These are phyloP conservation scores for Rhodocollybia butyracea DNA, from an alignment of 768 basidiomycete species.

Conservation along the genomic window DNA sequence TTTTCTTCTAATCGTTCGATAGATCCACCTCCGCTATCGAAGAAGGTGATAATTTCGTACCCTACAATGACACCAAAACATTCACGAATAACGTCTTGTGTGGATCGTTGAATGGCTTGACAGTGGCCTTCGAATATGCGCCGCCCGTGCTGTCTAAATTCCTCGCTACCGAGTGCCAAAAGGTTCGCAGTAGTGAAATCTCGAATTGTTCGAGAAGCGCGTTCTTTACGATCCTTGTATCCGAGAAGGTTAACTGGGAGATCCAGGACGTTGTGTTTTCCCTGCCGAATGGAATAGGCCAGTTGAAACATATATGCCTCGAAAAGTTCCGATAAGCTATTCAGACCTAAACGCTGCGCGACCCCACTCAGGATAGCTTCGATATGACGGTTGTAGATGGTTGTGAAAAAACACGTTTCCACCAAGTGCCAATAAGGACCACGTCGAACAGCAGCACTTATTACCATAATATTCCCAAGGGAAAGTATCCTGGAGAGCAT, in stretches of 20 bases:
- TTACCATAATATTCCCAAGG: constrained; percentile 75
- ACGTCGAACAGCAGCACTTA: constrained; percentile 71
- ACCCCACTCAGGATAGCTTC: constrained; percentile 58
- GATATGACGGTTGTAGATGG: constrained; percentile 35
- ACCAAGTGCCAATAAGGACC: constrained; percentile 88
- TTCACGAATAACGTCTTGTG: constrained; percentile 47
- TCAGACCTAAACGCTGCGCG: constrained; percentile 64
- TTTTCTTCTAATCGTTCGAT: constrained; percentile 28
- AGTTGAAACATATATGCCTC: constrained; percentile 76
- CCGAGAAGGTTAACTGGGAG: constrained; percentile 77
- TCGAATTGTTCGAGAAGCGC: constrained; percentile 63
- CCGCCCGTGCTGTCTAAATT: constrained; percentile 32
- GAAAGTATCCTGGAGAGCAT: constrained; percentile 72
- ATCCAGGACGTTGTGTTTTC: constrained; percentile 48
- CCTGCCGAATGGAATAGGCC: constrained; percentile 59
- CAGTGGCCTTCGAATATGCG: constrained; percentile 61
- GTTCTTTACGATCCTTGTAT: constrained; percentile 62
- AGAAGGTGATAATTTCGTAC: constrained; percentile 48
- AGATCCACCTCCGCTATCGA: constrained; percentile 28
- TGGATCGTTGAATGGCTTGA: constrained; percentile 47
- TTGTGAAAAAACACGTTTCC: constrained; percentile 53
- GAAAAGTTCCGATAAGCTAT: constrained; percentile 60
- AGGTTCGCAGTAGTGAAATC: constrained; percentile 68
- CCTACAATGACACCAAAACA: constrained; percentile 75
- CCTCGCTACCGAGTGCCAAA: constrained; percentile 33